Percentiles rank a stretch among this genome's conserved stretches.
Evolutionary conservation across 2,329 filamentous ascomycete genomes (phyloP).

Genomic region (Epichloe elymi): DNA sequence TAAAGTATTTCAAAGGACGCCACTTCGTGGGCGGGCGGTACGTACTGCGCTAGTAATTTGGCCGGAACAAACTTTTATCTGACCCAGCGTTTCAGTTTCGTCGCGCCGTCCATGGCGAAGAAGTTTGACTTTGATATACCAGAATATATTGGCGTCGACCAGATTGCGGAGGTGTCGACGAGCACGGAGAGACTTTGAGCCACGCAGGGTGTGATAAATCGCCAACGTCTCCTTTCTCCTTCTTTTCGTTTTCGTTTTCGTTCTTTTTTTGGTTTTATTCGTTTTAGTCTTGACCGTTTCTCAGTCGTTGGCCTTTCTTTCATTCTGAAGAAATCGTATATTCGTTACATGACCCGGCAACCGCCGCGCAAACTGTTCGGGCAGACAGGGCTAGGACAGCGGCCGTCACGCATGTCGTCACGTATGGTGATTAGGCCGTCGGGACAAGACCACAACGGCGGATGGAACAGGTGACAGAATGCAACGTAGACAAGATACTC

Average conservation of each 20-base stretch:
- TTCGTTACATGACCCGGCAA: constrained; percentile 37
- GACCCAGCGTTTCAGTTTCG: constrained; percentile 44
- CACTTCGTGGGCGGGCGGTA: constrained; percentile 86
- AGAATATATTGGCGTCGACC: constrained; percentile 72
- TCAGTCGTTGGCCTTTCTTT: not conserved
- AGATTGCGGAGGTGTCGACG: constrained; percentile 63
- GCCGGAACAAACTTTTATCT: constrained; percentile 3
- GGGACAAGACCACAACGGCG: constrained; percentile 35
- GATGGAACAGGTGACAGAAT: constrained; percentile 39
- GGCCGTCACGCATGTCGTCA: constrained; percentile 37
- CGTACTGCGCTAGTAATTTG: constrained; percentile 14
- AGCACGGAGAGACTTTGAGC: constrained; percentile 39
- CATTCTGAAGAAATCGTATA: constrained; percentile 1
- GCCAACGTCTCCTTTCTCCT: not conserved
- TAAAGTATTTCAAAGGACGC: constrained; percentile 68
- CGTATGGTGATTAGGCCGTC: constrained; percentile 24
- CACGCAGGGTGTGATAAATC: not conserved
- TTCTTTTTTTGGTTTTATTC: not conserved
- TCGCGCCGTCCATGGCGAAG: constrained; percentile 61
- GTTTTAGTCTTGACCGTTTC: not conserved
- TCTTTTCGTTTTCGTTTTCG: not conserved
- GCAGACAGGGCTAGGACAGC: constrained; percentile 45
- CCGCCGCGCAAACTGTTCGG: constrained; percentile 44
- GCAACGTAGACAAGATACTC: constrained; percentile 44
- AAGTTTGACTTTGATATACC: constrained; percentile 82